These are phyloP conservation scores for Pleodorina starrii DNA, from an alignment of 139 green algal genomes.

Conservation along the genomic window DNA sequence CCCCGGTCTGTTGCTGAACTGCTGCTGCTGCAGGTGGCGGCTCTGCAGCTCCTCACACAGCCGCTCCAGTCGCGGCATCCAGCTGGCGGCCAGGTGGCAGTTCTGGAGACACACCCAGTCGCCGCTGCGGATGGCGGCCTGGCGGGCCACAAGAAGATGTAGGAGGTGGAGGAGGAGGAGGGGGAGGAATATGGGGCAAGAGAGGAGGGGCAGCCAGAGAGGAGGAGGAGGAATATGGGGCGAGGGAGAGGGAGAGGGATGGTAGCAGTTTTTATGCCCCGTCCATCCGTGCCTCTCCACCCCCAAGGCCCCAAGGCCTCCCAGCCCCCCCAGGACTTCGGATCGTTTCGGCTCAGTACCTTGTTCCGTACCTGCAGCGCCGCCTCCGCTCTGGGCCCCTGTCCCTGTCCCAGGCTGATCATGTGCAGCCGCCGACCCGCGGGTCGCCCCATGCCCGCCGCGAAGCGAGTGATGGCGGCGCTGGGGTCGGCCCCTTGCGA, in stretches of 20 bases:
- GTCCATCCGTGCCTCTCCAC: not conserved
- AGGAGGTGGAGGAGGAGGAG: not conserved
- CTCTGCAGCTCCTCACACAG: no score
- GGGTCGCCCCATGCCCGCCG: conserved; percentile 58
- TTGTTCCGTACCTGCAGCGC: conserved; percentile 50
- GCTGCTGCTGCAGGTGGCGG: conserved; percentile 11
- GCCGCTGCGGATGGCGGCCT: no score
- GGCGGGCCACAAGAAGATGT: not conserved
- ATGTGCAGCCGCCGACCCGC: conserved; percentile 47
- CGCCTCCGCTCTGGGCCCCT: conserved; percentile 78
- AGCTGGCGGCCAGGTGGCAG: no score
- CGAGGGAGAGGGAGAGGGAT: not conserved
- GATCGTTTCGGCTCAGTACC: no score
- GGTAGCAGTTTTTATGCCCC: not conserved
- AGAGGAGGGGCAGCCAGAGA: not conserved
- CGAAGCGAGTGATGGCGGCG: conserved; percentile 75
- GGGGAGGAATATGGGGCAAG: not conserved
- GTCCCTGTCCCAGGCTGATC: conserved; percentile 66
- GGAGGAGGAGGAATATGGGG: not conserved
- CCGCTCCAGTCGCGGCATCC: no score
- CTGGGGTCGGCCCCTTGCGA: conserved; percentile 83
- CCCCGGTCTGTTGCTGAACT: not conserved
- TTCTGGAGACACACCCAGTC: no score
- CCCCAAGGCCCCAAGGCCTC: not conserved
- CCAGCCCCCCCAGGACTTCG: not conserved